Evolutionary conservation across 805 yeast genomes (phyloP), one percentile per base, ranked within the genome.

Genomic region (Monosporozyma siamensis): DNA sequence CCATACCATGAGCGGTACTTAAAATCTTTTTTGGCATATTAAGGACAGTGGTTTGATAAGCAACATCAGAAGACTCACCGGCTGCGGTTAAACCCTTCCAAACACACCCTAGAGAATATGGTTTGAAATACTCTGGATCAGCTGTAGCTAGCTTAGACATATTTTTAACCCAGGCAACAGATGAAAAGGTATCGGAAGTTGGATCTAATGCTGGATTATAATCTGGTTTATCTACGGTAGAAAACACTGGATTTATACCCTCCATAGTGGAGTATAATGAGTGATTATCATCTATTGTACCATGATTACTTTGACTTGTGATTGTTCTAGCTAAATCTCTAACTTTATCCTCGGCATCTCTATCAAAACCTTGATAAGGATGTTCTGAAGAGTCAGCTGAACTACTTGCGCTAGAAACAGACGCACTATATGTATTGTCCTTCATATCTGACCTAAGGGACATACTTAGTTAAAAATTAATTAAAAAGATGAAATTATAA

Each of bases 151-250:
- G 54, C 47, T 73, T 75, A 45, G 79, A 66, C 64, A 78, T 58
- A 51, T 80, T 80, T 53, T 77, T 77, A 43, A 80, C 78, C 88
- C 88, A 80, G 43, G 70, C 74, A 52, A 71, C 74, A 41, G 82
- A 69, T 49, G 73, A 72, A 55, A 80, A 80, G 6, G 70, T 54
- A n/a, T 75, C 80, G 38, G 74, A 66, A 20, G 68, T 65, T 1
- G 88, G 88, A 54, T 81, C 77, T 50, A 81, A 64, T 40, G 65
- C 51, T 14, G 72, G 69, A 39, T 65, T 61, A 39, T 61, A 61
- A 5, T 46, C 48, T 12, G 53, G 45, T n/a, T 47, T 47, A n/a
- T 44, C 46, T 8, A 48, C 38, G 23, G 37, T 48, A 8, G 49
- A 45, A 21, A 48, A 53, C 10, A 57, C 51, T 9, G 62, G 63